phyloP scores from a whole-genome alignment of 2,329 filamentous ascomycete genomes.

The Xylaria polymorpha region DNA sequence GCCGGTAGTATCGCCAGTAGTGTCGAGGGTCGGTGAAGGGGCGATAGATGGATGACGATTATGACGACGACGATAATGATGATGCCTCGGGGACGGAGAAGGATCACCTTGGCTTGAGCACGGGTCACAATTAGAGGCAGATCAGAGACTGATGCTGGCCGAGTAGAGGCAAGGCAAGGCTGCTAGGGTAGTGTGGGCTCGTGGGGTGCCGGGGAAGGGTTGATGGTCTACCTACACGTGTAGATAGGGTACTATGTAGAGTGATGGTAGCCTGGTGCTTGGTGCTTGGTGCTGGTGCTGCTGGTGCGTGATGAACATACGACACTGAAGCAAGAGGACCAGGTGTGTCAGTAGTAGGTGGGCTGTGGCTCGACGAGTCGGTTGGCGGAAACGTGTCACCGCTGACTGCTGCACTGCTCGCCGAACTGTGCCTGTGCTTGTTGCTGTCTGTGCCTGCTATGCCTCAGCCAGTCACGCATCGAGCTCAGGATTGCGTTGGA shows the following conservation, averaged over 20 bases:
- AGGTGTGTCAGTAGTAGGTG: background rate
- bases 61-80: background rate
- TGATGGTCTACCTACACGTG: conserved; percentile 6
- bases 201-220: conserved; percentile 12
- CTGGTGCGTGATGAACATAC: conserved; percentile 23
- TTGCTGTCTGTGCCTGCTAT: background rate
- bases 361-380: conserved; percentile 11
- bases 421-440: background rate
- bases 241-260: background rate
- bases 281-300: background rate
- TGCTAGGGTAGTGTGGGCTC: conserved; percentile 12
- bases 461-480: conserved; percentile 8
- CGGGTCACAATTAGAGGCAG: conserved; percentile 11
- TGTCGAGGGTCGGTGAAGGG: background rate
- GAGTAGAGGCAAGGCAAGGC: conserved; percentile 12
- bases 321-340: conserved; percentile 11
- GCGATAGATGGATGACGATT: background rate
- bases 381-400: conserved; percentile 16
- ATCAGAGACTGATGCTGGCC: conserved; percentile 13
- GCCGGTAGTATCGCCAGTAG: background rate
- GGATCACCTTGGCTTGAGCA: conserved; percentile 2
- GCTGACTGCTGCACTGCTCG: conserved; percentile 1
- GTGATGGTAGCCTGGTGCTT: background rate
- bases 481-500: background rate
- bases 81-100: conserved; percentile 16